Conservation (phyloP, 129 eudicot species). For the Lactuca saligna region DNA sequence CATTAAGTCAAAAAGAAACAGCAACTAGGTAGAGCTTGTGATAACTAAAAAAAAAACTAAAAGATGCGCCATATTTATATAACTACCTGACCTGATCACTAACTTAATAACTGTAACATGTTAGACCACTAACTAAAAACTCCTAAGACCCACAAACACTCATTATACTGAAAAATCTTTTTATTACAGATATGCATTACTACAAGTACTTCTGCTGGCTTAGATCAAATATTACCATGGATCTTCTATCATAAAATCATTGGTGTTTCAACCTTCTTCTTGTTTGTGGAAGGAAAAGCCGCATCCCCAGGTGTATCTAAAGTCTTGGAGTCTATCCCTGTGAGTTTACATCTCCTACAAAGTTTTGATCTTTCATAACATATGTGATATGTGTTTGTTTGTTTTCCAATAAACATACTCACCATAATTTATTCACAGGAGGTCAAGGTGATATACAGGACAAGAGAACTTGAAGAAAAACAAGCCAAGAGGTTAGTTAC, state of each 20-base stretch:
- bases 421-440: slow-evolving; percentile 36
- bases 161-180: not conserved
- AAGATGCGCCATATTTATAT: too few species aligned
- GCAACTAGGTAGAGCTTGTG: not conserved
- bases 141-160: not conserved
- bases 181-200: slow-evolving; percentile 55
- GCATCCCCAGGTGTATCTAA: slow-evolving; percentile 51
- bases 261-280: slow-evolving; percentile 53
- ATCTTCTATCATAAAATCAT: slow-evolving; percentile 65
- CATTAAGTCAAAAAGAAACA: too few species aligned
- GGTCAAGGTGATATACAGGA: slow-evolving; percentile 56
- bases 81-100: not conserved
- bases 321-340: slow-evolving; percentile 57
- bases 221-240: slow-evolving; percentile 76
- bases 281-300: slow-evolving; percentile 76
- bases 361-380: slow-evolving; percentile 1
- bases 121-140: not conserved
- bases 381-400: not conserved
- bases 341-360: slow-evolving; percentile 34
- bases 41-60: not conserved
- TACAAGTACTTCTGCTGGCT: slow-evolving; percentile 70
- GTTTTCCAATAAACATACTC: not conserved
- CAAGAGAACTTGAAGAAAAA: slow-evolving; percentile 58
- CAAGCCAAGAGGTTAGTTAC: slow-evolving; percentile 65
- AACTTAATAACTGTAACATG: not conserved